Base-by-base conservation (phyloP, 768 basidiomycete species). In the Boletus vinaceobasis region DNA sequence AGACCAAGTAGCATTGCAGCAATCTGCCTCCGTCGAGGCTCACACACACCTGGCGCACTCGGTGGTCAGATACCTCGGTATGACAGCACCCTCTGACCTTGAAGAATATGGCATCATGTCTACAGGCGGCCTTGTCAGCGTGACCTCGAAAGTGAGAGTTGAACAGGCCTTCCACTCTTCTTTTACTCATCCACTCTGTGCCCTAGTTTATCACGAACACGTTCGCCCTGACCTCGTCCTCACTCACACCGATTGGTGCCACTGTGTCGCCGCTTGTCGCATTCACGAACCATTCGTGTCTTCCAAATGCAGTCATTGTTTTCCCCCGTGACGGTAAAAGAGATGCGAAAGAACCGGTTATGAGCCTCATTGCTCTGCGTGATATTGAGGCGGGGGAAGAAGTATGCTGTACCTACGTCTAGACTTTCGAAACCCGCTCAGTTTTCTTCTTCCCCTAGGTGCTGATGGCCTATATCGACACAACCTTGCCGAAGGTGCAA, bases 241-340 rank as follows among this genome's bases (percentile, higher is more conserved):
- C 88, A 5, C 75, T 98, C 15, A 80, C 83, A 2, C 88, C 94
- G 0, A 76, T 98, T 35, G 96, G 96, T 7, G 85, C 86, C 2
- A 84, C 87, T n/a, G 79, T 95, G 14, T 89, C 90, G 1, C 94
- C 95, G 0, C 63, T 81, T 0, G 73, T 87, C 5, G 94, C 94
- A 0, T 75, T 97, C 11, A 80, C 89, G 53, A 97, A 97, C 65
- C 94, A 98, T 65, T 89, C 88, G 0, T 95, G 93, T 65, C 78
- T 82, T 21, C 91, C 92, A 0, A 95, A 97, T 65, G 92, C 88
- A 0, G 90, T 87, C 32, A 81, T 95, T n/a, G 90, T 98, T 4
- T 98, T 96, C 65, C 94, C 95, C 46, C 76, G 82, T 5, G 67
- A 77, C 4, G 67, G 76, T 5, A 67, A 64, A 13, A 57, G 67